Conservation (phyloP, 805 yeast genomes). For the Zygotorulaspora danielsina region DNA sequence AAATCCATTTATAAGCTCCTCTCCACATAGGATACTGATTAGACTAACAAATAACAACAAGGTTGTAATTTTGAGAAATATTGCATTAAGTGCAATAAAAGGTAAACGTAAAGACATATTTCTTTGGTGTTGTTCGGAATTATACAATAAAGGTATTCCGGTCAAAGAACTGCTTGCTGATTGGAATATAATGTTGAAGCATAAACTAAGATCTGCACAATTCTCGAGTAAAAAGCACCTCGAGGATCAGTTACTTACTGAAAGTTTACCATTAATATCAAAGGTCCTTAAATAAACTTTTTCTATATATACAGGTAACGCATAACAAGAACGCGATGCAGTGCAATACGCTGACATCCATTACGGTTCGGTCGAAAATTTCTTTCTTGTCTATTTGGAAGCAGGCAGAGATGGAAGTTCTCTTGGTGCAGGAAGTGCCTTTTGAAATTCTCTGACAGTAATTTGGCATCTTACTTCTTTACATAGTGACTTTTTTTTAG, state of each 20-base stretch:
- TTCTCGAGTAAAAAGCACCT: constrained; percentile 7
- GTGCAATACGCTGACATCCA: no score
- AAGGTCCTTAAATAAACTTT: constrained; percentile 12
- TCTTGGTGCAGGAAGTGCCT: constrained; percentile 34
- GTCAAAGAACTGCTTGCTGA: constrained; percentile 23
- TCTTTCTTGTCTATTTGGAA: constrained; percentile 21
- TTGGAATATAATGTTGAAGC: constrained; percentile 26
- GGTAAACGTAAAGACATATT: constrained; percentile 21
- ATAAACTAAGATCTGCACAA: constrained; percentile 18
- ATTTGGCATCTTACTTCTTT: constrained; percentile 75
- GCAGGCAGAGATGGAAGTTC: constrained; percentile 19
- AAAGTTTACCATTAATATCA: constrained; percentile 13
- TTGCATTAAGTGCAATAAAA: constrained; percentile 22
- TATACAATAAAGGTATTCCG: constrained; percentile 23
- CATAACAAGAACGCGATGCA: no score
- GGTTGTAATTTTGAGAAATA: constrained; percentile 25
- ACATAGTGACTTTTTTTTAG: constrained; percentile 62
- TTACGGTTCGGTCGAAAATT: no score
- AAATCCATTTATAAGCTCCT: constrained; percentile 25
- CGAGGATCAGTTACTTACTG: constrained; percentile 6
- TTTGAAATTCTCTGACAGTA: constrained; percentile 47
- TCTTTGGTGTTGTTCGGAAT: constrained; percentile 27
- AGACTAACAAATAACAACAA: constrained; percentile 23
- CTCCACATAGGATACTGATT: constrained; percentile 18
- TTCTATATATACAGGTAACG: no score